Conservation (phyloP, 805 yeast species). For the Wickerhamomyces silvicola region DNA sequence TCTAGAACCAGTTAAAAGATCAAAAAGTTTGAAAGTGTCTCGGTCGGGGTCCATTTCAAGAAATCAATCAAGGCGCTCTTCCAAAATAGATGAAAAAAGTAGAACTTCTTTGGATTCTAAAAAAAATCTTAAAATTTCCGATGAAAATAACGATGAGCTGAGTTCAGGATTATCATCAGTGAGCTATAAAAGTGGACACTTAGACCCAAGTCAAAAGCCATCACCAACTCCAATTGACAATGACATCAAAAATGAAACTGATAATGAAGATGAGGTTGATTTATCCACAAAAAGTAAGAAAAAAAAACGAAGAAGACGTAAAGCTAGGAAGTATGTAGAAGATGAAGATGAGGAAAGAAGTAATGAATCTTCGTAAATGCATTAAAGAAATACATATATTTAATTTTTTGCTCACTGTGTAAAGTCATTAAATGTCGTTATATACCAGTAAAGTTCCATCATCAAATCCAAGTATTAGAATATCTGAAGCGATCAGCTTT, state of each 20-base stretch:
- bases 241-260: slow-evolving; percentile 3
- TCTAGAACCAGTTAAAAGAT: slow-evolving; percentile 6
- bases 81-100: background rate
- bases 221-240: background rate
- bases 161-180: no score
- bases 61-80: background rate
- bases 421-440: slow-evolving; percentile 6
- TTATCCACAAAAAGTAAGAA: slow-evolving; percentile 3
- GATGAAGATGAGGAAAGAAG: slow-evolving; percentile 3
- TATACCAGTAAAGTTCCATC: slow-evolving; percentile 48
- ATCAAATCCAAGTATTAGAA: slow-evolving; percentile 45
- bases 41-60: background rate
- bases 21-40: slow-evolving; percentile 3
- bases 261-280: slow-evolving; percentile 8
- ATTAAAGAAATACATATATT: background rate
- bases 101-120: no score
- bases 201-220: no score
- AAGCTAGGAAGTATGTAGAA: slow-evolving; percentile 5
- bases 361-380: slow-evolving; percentile 2
- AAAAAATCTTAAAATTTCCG: no score
- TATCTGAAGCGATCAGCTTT: slow-evolving; percentile 12
- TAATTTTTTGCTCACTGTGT: background rate
- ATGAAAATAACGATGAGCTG: no score
- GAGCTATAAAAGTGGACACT: no score
- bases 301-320: slow-evolving; percentile 13